phyloP scores from a whole-genome alignment of 73 alveolate species.

The Diophrys sp. region DNA sequence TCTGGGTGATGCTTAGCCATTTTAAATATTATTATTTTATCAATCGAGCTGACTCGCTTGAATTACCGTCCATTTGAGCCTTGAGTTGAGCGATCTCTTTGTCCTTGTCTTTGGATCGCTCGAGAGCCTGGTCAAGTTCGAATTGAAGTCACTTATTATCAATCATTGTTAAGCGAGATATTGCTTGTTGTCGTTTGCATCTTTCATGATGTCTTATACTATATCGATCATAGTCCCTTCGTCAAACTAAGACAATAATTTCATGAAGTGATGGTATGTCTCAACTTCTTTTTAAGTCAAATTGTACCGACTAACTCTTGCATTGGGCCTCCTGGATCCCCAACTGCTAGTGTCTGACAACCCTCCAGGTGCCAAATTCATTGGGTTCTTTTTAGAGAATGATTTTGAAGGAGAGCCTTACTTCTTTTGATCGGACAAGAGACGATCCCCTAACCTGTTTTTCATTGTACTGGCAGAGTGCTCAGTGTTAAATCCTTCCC shows the following conservation, averaged over 20 bases:
- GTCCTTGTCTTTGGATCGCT: background rate
- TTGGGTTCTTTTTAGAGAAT: too few species aligned
- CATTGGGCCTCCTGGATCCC: constrained; percentile 5
- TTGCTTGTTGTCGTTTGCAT: background rate
- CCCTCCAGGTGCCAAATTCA: too few species aligned
- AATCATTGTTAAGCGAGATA: too few species aligned
- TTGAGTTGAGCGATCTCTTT: background rate
- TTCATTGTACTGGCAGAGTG: too few species aligned
- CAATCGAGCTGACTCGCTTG: background rate
- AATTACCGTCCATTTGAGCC: background rate
- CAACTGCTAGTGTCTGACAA: background rate
- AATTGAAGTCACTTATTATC: constrained; percentile 9
- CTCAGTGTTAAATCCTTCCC: too few species aligned
- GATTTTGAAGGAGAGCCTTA: too few species aligned
- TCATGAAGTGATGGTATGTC: background rate
- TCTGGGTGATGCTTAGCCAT: constrained; percentile 99
- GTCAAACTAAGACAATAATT: background rate
- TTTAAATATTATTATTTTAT: too few species aligned
- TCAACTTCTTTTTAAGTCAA: background rate
- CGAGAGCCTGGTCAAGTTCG: background rate
- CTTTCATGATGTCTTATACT: background rate
- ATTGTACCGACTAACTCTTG: constrained; percentile 6
- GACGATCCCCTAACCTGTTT: too few species aligned
- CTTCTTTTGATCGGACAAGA: too few species aligned
- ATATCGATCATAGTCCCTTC: constrained; percentile 3